Evolutionary conservation across 2,329 filamentous ascomycete genomes (phyloP), one percentile per base, ranked within the genome.

Genomic region (Albifimbria verrucaria): DNA sequence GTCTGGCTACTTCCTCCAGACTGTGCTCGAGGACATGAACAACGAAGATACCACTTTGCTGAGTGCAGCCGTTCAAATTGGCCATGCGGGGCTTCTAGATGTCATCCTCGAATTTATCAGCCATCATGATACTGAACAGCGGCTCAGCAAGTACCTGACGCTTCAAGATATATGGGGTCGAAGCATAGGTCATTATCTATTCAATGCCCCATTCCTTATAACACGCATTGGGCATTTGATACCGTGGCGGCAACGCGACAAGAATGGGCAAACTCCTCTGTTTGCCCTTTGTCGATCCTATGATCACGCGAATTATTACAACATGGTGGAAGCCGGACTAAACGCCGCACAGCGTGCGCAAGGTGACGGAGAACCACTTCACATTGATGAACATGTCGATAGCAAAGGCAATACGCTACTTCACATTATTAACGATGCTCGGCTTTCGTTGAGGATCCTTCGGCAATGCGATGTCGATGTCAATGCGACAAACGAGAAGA

Each of bases 281-380:
- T 97, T 99, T 68, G 94, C 94, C 2, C 78, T 97, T 1, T 97
- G 92, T 68, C 85, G 94, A 61, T 97, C 92, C 0, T 99, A 99
- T 65, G 94, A 99, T 65, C 92, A 99, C 68, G 80, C 86, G 1
- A 81, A 92, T 60, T 99, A 99, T 70, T 82, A 84, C 50, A 76
- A 79, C 46, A 97, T 99, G 94, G 90, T 99, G 0, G 86, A 89
- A 59, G 82, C 86, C 55, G 94, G 89, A 4, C 76, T 99, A 36
- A 78, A 84, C 26, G 84, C 88, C 44, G 92, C 94, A 2, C 87
- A 86, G 50, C 71, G 76, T 52, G 81, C 86, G 3, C 94, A 99
- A 70, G 81, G 80, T 2, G 92, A 97, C 65, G 85, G 83, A 1
- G 80, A 86, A 65, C 85, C 87, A n/a, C 77, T 99, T 22, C 92